Percentiles rank a stretch among this genome's conserved stretches.
phyloP scores from a whole-genome alignment of 257 asterid species.

The Solanum appendiculatum region DNA sequence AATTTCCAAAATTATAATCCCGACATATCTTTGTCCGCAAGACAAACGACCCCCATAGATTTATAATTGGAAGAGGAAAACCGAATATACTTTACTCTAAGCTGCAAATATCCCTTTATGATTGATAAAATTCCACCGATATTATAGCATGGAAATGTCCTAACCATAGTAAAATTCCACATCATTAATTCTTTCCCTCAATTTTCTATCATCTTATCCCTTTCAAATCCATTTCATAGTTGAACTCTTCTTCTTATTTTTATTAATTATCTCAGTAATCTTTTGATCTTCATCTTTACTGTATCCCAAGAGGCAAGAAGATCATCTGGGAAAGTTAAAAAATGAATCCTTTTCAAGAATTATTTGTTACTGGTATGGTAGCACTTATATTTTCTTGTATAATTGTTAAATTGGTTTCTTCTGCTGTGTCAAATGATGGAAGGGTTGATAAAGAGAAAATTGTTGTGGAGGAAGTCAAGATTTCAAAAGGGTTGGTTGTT shows the following conservation, averaged over 20 bases:
- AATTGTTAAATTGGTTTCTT: conserved; percentile 38
- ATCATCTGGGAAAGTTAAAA: neutral
- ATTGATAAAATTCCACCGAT: neutral
- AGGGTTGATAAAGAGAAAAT: conserved; percentile 11
- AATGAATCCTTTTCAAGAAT: conserved; percentile 46
- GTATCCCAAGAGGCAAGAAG: neutral
- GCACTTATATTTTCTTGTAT: conserved; percentile 30
- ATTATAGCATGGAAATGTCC: neutral
- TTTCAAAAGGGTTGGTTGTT: conserved; percentile 23
- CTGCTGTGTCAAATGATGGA: conserved; percentile 18
- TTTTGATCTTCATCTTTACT: neutral
- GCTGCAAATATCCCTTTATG: conserved; percentile 25
- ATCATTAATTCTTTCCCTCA: neutral
- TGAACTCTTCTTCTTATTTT: neutral
- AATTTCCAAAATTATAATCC: neutral
- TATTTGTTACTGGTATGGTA: conserved; percentile 27
- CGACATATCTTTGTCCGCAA: neutral
- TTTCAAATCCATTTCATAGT: neutral
- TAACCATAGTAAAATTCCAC: neutral
- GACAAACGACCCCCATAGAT: too few relatives aligned
- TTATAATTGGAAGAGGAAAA: neutral
- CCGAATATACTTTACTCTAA: conserved; percentile 70
- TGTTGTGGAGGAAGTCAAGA: conserved; percentile 12
- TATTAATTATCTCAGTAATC: neutral
- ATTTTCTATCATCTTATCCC: neutral